Base-by-base conservation (phyloP, 306 rosid species). In the Carpinus viminea region DNA sequence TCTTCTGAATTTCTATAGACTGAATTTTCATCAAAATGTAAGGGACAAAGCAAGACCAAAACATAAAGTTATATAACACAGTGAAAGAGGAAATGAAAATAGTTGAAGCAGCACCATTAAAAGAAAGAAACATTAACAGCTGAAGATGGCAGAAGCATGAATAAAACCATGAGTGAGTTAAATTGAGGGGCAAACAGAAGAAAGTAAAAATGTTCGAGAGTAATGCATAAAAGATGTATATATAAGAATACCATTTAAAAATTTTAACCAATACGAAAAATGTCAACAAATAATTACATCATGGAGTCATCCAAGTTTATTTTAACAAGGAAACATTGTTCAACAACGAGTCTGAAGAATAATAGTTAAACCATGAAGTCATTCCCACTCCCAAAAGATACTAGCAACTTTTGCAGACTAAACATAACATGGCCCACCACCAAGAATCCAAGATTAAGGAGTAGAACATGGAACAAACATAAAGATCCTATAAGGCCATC, bases 1-100 rank as follows among this genome's bases (percentile, higher is more conserved):
- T 92, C 88, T 90, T 95, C 88, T 93, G 93, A 80, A 95, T 88
- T 88, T 95, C 99, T 66, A 95, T 88, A 51, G 98, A 93, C 99
- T 95, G 91, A 64, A 79, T 47, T 72, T 13, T 7, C 38, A 55
- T 20, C 26, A 54, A 54, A 55, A 59, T 4, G 31, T 55, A 59
- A 10, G 16, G 16, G 11, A 48, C 36, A 59, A 16, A 13, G 57
- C 57, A 52, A 52, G 57, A 52, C n/a, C 57, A 52, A 59, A 59
- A 59, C 65, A 59, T 21, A 59, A 21, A 3, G 31, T 57, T 57
- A 57, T 24, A 24, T 20, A 59, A 59, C 20, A 68, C 31, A 38
- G 26, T 10, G 72, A 38, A 66, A 16, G 10, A 48, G 16, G 13
- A 21, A 68, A 74, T 38, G 8, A 1, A 74, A 16, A 9, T 12